Evolutionary conservation across 345 rosid genomes (phyloP).

Genomic region (Euphorbia tirucalli): DNA sequence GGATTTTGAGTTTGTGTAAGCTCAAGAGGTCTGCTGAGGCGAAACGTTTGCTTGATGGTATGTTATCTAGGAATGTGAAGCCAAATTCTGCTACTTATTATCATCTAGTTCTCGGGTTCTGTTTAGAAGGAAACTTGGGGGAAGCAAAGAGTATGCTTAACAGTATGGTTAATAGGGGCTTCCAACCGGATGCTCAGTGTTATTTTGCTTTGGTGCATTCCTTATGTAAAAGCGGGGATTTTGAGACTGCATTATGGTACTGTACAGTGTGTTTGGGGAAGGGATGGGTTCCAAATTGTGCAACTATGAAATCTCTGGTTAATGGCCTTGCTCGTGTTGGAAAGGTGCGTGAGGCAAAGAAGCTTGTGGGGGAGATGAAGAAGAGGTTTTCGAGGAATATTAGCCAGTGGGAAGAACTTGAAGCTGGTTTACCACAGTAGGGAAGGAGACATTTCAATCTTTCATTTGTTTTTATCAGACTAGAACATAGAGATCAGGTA

Average conservation of each 20-base stretch:
- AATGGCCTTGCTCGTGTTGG: conserved; percentile 52
- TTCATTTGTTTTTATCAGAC: background rate
- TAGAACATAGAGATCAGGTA: background rate
- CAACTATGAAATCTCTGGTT: conserved; percentile 63
- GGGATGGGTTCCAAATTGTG: conserved; percentile 65
- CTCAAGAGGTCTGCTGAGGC: conserved; percentile 57
- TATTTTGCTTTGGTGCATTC: conserved; percentile 55
- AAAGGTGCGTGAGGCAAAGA: conserved; percentile 60
- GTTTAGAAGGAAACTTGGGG: conserved; percentile 55
- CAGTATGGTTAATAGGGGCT: conserved; percentile 50
- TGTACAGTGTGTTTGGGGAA: conserved; percentile 64
- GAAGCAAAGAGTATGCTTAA: conserved; percentile 67
- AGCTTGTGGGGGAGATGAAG: conserved; percentile 51
- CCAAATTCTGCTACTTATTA: conserved; percentile 45
- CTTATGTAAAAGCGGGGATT: conserved; percentile 62
- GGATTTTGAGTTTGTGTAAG: conserved; percentile 73
- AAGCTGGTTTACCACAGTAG: conserved; percentile 62
- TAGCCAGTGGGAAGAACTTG: conserved; percentile 75
- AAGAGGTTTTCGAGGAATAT: conserved; percentile 46
- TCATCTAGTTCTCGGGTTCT: conserved; percentile 75
- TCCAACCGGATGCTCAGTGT: conserved; percentile 44
- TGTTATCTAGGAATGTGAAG: conserved; percentile 43
- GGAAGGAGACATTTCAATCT: conserved; percentile 2
- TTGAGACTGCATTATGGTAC: conserved; percentile 51
- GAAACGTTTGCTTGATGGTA: conserved; percentile 50